A percentile compares a stretch with the other conserved stretches of the same genome.
phyloP scores from a whole-genome alignment of 2,329 filamentous ascomycete genomes.

The Microascus cirrosus region DNA sequence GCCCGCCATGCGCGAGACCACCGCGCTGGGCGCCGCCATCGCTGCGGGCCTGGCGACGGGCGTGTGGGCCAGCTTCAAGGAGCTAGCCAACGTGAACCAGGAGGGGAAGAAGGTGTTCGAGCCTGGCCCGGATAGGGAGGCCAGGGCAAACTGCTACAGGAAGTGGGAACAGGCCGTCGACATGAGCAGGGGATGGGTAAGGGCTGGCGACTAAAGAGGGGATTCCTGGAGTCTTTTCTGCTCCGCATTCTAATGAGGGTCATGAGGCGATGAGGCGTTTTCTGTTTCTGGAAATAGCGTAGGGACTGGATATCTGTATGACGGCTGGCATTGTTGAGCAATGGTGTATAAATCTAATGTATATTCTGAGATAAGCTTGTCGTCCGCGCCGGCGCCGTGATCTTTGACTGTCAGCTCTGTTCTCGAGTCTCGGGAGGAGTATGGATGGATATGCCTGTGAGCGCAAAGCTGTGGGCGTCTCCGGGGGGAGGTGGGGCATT shows the following conservation, averaged over 20 bases:
- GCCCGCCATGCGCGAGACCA: conserved; percentile 83
- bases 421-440: too few species aligned
- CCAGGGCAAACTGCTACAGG: conserved; percentile 28
- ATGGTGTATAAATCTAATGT: too few species aligned
- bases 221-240: background rate
- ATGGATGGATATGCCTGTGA: too few species aligned
- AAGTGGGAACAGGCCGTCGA: conserved; percentile 48
- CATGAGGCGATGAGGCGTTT: too few species aligned
- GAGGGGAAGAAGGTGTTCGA: conserved; percentile 59
- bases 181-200: conserved; percentile 46
- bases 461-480: too few species aligned
- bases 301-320: too few species aligned
- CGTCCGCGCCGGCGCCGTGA: too few species aligned
- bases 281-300: background rate
- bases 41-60: conserved; percentile 76
- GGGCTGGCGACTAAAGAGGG: conserved; percentile 15
- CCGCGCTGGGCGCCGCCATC: conserved; percentile 77
- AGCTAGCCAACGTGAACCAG: conserved; percentile 63
- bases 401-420: too few species aligned
- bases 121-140: conserved; percentile 44
- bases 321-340: too few species aligned
- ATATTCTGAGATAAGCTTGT: too few species aligned
- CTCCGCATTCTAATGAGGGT: too few species aligned
- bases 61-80: conserved; percentile 66
- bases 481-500: too few species aligned